Conservation (phyloP, 495 filamentous ascomycete species). For the Hypomontagnella submonticulosa region DNA sequence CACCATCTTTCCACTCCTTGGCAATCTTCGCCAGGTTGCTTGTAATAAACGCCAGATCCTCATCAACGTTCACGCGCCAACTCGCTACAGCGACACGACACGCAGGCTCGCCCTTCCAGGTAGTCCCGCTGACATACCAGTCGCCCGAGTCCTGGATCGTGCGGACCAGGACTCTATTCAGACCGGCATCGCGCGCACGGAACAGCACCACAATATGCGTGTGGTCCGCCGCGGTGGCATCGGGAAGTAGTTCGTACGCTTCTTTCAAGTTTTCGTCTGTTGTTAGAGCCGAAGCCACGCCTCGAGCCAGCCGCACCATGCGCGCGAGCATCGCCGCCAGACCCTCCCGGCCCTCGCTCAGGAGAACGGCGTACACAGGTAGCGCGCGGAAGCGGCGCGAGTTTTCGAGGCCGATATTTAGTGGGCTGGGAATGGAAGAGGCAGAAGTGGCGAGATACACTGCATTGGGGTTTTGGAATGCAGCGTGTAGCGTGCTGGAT, state of each 20-base stretch:
- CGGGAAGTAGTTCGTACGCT: slow-evolving; percentile 74
- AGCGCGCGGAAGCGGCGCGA: slow-evolving; percentile 89
- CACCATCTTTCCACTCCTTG: slow-evolving; percentile 28
- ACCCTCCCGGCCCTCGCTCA: slow-evolving; percentile 78
- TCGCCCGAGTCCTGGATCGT: slow-evolving; percentile 78
- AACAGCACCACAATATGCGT: slow-evolving; percentile 86
- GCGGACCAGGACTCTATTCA: slow-evolving; percentile 73
- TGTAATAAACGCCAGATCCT: slow-evolving; percentile 64
- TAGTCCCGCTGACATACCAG: slow-evolving; percentile 86
- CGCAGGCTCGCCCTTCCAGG: slow-evolving; percentile 77
- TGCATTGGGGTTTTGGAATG: slow-evolving; percentile 87
- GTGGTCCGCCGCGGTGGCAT: slow-evolving; percentile 42
- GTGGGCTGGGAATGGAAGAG: slow-evolving; percentile 74
- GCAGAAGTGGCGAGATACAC: slow-evolving; percentile 73
- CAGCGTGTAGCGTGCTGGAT: slow-evolving; percentile 63
- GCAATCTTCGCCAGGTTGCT: slow-evolving; percentile 37
- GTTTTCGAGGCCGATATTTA: slow-evolving; percentile 92
- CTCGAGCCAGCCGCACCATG: slow-evolving; percentile 76
- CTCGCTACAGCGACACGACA: slow-evolving; percentile 84
- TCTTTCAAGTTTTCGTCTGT: slow-evolving; percentile 52
- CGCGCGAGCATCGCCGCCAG: slow-evolving; percentile 76
- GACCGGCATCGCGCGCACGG: slow-evolving; percentile 70
- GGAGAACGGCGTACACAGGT: slow-evolving; percentile 83
- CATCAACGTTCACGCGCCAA: slow-evolving; percentile 73
- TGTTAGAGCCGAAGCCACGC: slow-evolving; percentile 68